phyloP scores from a whole-genome alignment of 192 early-diverging fungal genomes.

The Backusella psychrophila region DNA sequence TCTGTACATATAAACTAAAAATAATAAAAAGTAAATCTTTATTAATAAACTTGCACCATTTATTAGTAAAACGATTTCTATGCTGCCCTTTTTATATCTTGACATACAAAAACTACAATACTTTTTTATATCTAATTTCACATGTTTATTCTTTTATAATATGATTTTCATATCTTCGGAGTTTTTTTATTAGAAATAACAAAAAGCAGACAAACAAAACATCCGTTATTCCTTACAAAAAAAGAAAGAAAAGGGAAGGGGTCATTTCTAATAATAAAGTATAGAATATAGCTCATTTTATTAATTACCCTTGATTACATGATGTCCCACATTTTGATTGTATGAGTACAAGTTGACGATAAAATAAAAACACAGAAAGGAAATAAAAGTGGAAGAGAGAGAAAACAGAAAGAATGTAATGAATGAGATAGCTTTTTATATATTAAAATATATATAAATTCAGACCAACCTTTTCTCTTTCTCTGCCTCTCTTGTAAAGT shows the following conservation, averaged over 20 bases:
- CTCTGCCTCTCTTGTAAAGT: not conserved
- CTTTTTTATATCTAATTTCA: not conserved
- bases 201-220: not conserved
- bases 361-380: not conserved
- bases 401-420: not conserved
- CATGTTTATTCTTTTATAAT: not conserved
- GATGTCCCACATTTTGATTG: not conserved
- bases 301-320: not conserved
- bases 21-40: not conserved
- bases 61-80: too few species aligned
- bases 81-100: too few species aligned
- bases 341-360: not conserved
- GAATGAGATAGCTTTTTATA: not conserved
- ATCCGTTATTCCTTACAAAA: not conserved
- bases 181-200: not conserved
- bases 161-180: not conserved
- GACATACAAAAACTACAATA: not conserved
- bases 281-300: not conserved
- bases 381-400: not conserved
- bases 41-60: not conserved
- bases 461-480: not conserved
- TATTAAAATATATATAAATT: not conserved
- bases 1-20: not conserved
- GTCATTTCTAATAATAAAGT: not conserved
- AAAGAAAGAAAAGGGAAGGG: not conserved